Evolutionary conservation across 768 basidiomycete genomes (phyloP), one percentile per base, ranked within the genome.

Genomic region (Steccherinum ochraceum): DNA sequence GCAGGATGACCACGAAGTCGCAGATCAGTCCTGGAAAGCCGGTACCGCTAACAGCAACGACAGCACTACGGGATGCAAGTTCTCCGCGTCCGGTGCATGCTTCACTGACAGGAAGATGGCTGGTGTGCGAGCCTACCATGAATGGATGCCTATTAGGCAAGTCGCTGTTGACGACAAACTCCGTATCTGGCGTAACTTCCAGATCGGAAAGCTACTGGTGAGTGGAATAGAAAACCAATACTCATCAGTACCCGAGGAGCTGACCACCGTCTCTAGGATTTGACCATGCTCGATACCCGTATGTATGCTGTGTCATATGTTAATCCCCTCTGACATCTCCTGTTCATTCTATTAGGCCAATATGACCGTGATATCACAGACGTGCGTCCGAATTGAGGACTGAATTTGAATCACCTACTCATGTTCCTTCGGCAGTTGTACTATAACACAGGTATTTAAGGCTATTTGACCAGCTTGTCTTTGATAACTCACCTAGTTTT

Each of bases 231-330:
- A 35, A 35, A 35, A 35, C 7, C 30, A 35, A 35, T 35, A 35
- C 16, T 7, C n/a, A n/a, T n/a, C n/a, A n/a, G n/a, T n/a, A n/a
- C 35, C 19, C 39, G n/a, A 20, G 11, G 18, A 19, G 42, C 23
- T 5, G 27, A 19, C 7, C 7, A 21, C 26, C 12, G 24, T 5
- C 12, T 24, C 3, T 10, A 65, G 64, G 80, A 81, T 58, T 61
- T 81, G 57, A 75, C 78, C 10, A 79, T 83, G 78, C 69, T 83
- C 13, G 81, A 83, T 59, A 82, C 81, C 19, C 74, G 81, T 78
- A 50, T 53, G 69, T 59, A 13, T 21, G 7, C 11, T 19, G n/a
- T n/a, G n/a, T n/a, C n/a, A n/a, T n/a, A n/a, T n/a, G n/a, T n/a
- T n/a, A n/a, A n/a, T n/a, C n/a, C n/a, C n/a, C n/a, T n/a, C n/a